phyloP scores from a whole-genome alignment of 371 early-diverging fungal genomes.

The Circinella minor region DNA sequence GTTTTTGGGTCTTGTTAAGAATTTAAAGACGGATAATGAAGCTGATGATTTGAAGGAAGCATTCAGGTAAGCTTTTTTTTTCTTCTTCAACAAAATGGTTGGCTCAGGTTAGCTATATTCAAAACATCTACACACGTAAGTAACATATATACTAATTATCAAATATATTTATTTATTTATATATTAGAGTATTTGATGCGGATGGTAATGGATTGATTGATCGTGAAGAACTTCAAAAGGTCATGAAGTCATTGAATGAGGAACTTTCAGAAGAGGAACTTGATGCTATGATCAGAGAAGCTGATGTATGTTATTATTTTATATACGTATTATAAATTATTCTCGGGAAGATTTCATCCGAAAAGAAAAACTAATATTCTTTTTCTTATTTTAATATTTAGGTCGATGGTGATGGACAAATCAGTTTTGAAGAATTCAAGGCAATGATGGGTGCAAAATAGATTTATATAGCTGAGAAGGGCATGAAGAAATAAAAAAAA shows the following conservation, averaged over 20 bases:
- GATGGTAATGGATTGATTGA: conserved; percentile 77
- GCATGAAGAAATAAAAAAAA: not conserved
- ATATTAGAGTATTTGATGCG: conserved; percentile 67
- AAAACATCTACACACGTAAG: no score
- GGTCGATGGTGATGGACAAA: conserved; percentile 33
- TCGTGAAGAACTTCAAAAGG: conserved; percentile 63
- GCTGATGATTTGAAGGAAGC: conserved; percentile 46
- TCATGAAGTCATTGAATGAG: conserved; percentile 64
- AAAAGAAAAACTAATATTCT: no score
- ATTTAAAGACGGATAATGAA: conserved; percentile 42
- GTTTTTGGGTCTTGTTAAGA: conserved; percentile 89
- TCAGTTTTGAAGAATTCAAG: conserved; percentile 52
- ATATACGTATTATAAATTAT: no score
- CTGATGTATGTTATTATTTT: conserved; percentile 36
- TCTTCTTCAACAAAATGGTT: no score
- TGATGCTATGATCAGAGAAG: conserved; percentile 70
- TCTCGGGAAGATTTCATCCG: no score
- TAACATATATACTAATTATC: conserved; percentile 17
- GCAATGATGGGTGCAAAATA: conserved; percentile 67
- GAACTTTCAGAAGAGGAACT: conserved; percentile 62
- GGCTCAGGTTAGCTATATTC: no score
- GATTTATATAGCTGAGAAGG: no score
- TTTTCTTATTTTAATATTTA: not conserved
- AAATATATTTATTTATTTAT: no score
- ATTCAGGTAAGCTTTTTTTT: conserved; percentile 34